Percentiles rank a stretch among this genome's conserved stretches.
Evolutionary conservation across 2,329 filamentous ascomycete genomes (phyloP).

Genomic region (Claviceps fusiformis): DNA sequence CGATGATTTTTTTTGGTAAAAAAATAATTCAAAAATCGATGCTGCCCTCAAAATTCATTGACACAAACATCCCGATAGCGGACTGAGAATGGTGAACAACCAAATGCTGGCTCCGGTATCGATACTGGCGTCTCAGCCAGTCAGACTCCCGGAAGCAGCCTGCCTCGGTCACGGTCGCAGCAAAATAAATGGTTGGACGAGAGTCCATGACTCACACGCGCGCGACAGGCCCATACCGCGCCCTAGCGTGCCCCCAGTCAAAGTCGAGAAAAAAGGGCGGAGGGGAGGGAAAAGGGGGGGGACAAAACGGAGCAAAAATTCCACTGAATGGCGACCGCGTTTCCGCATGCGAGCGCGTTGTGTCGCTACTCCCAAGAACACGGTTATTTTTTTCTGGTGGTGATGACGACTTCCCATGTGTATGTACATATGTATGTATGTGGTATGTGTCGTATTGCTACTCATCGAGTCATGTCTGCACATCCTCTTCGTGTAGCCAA

Average conservation of each 20-base stretch:
- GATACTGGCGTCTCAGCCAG: constrained; percentile 16
- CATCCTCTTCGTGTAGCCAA: background rate
- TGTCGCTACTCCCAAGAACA: constrained; percentile 4
- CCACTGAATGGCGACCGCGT: constrained; percentile 6
- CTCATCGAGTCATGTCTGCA: background rate
- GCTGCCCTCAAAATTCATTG: background rate
- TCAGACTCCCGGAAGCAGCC: constrained; percentile 19
- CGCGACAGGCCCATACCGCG: constrained; percentile 2
- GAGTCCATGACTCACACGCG: constrained; percentile 17
- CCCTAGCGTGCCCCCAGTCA: background rate
- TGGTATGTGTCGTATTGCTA: background rate
- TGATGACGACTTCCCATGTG: background rate
- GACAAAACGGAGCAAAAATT: constrained; percentile 7
- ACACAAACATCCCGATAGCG: background rate
- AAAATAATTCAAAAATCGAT: background rate
- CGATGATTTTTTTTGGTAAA: background rate
- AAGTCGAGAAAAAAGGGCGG: background rate
- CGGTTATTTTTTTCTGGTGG: background rate
- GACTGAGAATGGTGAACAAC: background rate
- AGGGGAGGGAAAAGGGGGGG: background rate
- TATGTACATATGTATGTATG: too few relatives aligned
- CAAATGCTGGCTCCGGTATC: constrained; percentile 3
- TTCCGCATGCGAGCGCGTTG: constrained; percentile 7
- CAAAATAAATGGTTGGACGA: constrained; percentile 12
- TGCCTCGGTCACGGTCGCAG: constrained; percentile 14